Evolutionary conservation across 805 yeast species (phyloP).

Genomic region (Cephaloascus albidus): DNA sequence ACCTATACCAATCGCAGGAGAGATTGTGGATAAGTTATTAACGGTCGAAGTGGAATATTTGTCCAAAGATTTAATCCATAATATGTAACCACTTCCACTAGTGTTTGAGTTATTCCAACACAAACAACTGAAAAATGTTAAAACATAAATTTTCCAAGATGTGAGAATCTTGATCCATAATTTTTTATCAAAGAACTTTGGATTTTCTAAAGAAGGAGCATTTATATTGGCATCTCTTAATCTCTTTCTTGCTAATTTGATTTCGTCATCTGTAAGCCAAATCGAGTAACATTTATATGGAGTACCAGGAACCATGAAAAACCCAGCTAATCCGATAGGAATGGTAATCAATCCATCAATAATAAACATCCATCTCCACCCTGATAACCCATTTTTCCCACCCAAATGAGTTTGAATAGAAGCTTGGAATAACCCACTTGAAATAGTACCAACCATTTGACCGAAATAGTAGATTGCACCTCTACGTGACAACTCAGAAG

Average conservation of each 20-base stretch:
- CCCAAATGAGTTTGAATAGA: slow-evolving; percentile 36
- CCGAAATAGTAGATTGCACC: slow-evolving; percentile 56
- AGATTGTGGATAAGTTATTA: slow-evolving; percentile 41
- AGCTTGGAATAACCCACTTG: slow-evolving; percentile 56
- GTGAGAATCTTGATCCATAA: slow-evolving; percentile 45
- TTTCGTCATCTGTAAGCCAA: slow-evolving; percentile 48
- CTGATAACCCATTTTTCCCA: slow-evolving; percentile 43
- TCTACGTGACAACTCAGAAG: slow-evolving; percentile 50
- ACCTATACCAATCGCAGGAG: slow-evolving; percentile 51
- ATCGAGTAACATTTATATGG: slow-evolving; percentile 47
- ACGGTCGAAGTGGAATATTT: slow-evolving; percentile 32
- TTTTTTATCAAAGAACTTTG: slow-evolving; percentile 26
- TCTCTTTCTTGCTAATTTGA: slow-evolving; percentile 38
- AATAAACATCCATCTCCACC: slow-evolving; percentile 72
- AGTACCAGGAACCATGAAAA: slow-evolving; percentile 55
- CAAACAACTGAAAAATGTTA: slow-evolving; percentile 44
- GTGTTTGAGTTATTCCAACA: slow-evolving; percentile 56
- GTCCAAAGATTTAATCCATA: slow-evolving; percentile 51
- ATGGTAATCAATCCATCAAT: slow-evolving; percentile 54
- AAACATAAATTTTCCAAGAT: slow-evolving; percentile 52
- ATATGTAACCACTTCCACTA: slow-evolving; percentile 26
- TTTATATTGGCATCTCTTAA: slow-evolving; percentile 13
- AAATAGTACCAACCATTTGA: slow-evolving; percentile 51
- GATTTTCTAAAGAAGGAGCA: slow-evolving; percentile 12
- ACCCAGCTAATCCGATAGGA: slow-evolving; percentile 47